Base-by-base conservation (phyloP, 2,329 filamentous ascomycete genomes). In the Berkeleyomyces rouxiae region DNA sequence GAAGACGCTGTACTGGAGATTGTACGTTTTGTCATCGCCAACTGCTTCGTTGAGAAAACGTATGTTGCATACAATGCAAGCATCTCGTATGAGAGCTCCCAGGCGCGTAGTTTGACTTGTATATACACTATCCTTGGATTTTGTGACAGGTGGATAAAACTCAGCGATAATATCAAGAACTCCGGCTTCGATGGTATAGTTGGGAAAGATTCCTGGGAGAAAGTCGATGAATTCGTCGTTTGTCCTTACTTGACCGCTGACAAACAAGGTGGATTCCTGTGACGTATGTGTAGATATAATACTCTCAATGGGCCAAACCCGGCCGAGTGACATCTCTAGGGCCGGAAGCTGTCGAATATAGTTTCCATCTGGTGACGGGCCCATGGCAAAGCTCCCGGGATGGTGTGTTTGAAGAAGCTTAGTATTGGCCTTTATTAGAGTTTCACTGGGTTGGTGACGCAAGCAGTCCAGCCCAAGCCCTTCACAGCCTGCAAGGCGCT, bases 1-100 rank as follows among this genome's bases (percentile, higher is more conserved):
- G 5, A 70, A 68, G 6, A 74, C 69, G 5, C 70, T 70, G 67
- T 77, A 78, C 64, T 75, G 73, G 67, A 77, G 72, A 59, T 69
- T 72, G 64, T 70, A 77, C 3, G 71, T 69, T 39, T 70, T 73
- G 3, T 67, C 67, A 46, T 70, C 68, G 13, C 69, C 67, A 58
- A 74, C 71, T 2, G 71, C 73, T 61, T 74, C 70, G n/a, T 70
- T 72, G 37, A 77, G 67, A 65, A 69, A 69, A 16, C 72, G 70
- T 43, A 72, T 68, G 64, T 74, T 71, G 67, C 73, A 75, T 0
- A 70, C 72, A 60, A 74, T 74, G 62, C 70, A 71, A 43, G 67
- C 69, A 61, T 74, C 72, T 4, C 69, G 68, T 37, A 74, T 63
- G 4, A 72, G 68, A 2, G 67, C 71, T 31, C 68, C 69, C 16